phyloP scores from a whole-genome alignment of 805 yeast species.

The Metschnikowia reukaufii region DNA sequence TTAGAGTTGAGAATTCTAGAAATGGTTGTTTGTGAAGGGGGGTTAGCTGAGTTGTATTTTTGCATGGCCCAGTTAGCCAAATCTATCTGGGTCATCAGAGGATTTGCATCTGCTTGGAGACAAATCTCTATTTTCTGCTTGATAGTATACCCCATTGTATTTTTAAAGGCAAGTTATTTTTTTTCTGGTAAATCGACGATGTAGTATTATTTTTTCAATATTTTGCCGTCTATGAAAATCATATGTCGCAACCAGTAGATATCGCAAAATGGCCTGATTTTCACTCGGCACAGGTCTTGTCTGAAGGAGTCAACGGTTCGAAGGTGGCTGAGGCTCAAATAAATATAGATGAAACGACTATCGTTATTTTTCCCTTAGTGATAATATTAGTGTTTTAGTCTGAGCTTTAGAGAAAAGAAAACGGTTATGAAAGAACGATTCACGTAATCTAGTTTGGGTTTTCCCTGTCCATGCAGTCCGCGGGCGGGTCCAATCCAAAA shows the following conservation, averaged over 20 bases:
- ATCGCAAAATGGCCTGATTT: constrained; percentile 3
- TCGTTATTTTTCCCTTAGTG: background rate
- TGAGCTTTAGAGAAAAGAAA: background rate
- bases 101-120: constrained; percentile 65
- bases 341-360: background rate
- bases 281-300: background rate
- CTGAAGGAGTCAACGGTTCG: too few species aligned
- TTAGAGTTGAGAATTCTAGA: constrained; percentile 59
- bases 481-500: constrained; percentile 6
- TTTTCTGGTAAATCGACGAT: background rate
- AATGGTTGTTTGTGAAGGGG: constrained; percentile 69
- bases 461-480: constrained; percentile 1
- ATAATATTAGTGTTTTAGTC: background rate
- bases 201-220: background rate
- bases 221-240: background rate
- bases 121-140: constrained; percentile 67
- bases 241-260: background rate
- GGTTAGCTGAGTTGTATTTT: constrained; percentile 49
- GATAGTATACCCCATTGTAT: constrained; percentile 53
- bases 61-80: constrained; percentile 64
- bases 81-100: constrained; percentile 66
- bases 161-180: background rate
- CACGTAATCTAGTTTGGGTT: background rate
- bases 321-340: background rate
- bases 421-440: background rate